A percentile compares a stretch with the other conserved stretches of the same genome.
These are phyloP conservation scores for Hygrophila difformis DNA, from an alignment of 257 asterid genomes.

Conservation along the genomic window DNA sequence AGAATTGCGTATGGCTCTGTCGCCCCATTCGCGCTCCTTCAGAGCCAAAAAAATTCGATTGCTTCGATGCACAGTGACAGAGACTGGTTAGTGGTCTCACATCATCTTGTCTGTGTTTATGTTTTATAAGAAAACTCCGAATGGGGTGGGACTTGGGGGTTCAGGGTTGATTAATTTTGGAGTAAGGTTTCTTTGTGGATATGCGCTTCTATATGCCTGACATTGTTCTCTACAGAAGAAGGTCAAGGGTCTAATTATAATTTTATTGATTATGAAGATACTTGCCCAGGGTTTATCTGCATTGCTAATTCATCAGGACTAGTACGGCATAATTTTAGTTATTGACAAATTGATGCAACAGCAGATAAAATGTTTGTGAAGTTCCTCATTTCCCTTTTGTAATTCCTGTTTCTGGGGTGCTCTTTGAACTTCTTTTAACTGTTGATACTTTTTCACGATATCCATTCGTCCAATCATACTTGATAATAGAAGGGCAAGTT, in stretches of 20 bases:
- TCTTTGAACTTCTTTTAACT: background rate
- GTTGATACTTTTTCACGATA: conserved; percentile 2
- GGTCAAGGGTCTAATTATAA: too few species aligned
- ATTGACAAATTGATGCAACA: background rate
- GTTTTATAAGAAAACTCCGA: too few species aligned
- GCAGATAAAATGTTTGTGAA: conserved; percentile 2
- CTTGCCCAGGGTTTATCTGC: too few species aligned
- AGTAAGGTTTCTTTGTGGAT: too few species aligned
- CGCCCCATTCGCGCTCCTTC: conserved; percentile 87
- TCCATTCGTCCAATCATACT: conserved; percentile 1
- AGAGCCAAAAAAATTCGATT: conserved; percentile 56
- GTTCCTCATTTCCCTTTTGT: conserved; percentile 3
- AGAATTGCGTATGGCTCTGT: conserved; percentile 81
- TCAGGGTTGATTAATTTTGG: conserved; percentile 3
- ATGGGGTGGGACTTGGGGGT: conserved; percentile 4
- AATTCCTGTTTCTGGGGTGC: background rate
- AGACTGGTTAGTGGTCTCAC: too few species aligned
- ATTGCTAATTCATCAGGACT: too few species aligned
- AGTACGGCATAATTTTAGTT: background rate
- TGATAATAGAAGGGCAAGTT: conserved; percentile 1
- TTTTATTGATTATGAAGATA: background rate
- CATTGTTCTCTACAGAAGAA: too few species aligned
- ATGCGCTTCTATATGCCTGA: too few species aligned
- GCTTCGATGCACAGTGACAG: conserved; percentile 34
- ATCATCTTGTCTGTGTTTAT: too few species aligned